Conservation (phyloP, 257 asterid species). For the Solanum piurae region DNA sequence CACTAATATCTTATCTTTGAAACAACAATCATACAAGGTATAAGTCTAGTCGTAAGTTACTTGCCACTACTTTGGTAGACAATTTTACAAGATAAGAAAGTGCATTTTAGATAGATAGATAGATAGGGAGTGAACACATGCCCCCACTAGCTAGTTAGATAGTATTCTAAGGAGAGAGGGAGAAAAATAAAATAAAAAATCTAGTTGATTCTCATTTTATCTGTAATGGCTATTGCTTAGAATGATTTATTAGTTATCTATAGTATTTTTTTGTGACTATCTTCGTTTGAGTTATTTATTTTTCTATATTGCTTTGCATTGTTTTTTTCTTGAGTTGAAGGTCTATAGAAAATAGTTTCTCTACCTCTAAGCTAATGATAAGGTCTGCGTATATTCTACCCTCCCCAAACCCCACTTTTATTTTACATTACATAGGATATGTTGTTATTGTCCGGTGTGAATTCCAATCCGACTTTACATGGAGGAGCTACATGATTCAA, state of each 20-base stretch:
- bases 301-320: no score
- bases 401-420: background rate
- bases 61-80: background rate
- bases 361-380: background rate
- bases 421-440: background rate
- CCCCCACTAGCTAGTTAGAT: background rate
- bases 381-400: no score
- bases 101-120: background rate
- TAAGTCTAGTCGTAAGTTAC: background rate
- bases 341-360: no score
- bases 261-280: background rate
- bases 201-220: background rate
- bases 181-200: no score
- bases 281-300: no score
- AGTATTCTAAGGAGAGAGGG: background rate
- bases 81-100: background rate
- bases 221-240: background rate
- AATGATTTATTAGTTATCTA: background rate
- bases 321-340: rapidly evolving
- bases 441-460: no score
- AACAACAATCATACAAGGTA: background rate
- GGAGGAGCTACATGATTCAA: background rate
- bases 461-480: background rate
- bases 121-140: background rate
- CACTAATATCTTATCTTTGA: background rate